Evolutionary conservation across 2,329 filamentous ascomycete genomes (phyloP).

Genomic region (Helotiales sp.): DNA sequence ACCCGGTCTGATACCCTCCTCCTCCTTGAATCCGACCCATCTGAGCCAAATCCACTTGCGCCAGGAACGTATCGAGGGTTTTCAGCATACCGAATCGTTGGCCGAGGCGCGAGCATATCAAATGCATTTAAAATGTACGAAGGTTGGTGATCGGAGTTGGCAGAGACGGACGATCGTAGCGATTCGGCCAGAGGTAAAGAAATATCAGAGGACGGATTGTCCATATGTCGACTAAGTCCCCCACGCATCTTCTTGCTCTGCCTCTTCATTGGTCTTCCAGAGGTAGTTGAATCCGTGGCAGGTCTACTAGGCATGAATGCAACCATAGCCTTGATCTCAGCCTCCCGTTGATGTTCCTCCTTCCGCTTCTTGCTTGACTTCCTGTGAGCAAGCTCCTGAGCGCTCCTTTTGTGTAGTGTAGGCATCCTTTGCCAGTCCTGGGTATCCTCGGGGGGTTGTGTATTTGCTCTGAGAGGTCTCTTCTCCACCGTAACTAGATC

Average conservation of each 20-base stretch:
- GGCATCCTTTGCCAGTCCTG: slow-evolving; percentile 52
- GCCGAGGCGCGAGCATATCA: slow-evolving; percentile 82
- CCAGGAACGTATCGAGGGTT: slow-evolving; percentile 61
- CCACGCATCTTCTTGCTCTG: slow-evolving; percentile 70
- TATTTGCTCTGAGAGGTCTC: slow-evolving; percentile 32
- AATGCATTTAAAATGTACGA: slow-evolving; percentile 82
- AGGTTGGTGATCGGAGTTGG: slow-evolving; percentile 68
- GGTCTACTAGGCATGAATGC: slow-evolving; percentile 69
- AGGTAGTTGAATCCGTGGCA: slow-evolving; percentile 61
- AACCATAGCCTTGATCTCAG: slow-evolving; percentile 86
- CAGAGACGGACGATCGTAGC: slow-evolving; percentile 77
- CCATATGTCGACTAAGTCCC: slow-evolving; percentile 58
- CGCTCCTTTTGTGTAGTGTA: slow-evolving; percentile 65
- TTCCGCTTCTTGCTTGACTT: slow-evolving; percentile 80
- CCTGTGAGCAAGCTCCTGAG: slow-evolving; percentile 65
- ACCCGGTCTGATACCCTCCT: slow-evolving; percentile 56
- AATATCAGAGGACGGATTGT: slow-evolving; percentile 63
- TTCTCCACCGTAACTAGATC: slow-evolving; percentile 15
- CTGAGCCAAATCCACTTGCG: slow-evolving; percentile 50
- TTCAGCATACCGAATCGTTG: slow-evolving; percentile 77
- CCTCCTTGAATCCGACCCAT: slow-evolving; percentile 51
- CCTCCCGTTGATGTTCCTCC: slow-evolving; percentile 78
- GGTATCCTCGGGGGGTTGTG: slow-evolving; percentile 32
- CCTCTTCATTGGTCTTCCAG: slow-evolving; percentile 63
- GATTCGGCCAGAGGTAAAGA: slow-evolving; percentile 78